These are phyloP conservation scores for Fagopyrum tataricum DNA, from an alignment of 148 eudicot genomes.

Conservation along the genomic window DNA sequence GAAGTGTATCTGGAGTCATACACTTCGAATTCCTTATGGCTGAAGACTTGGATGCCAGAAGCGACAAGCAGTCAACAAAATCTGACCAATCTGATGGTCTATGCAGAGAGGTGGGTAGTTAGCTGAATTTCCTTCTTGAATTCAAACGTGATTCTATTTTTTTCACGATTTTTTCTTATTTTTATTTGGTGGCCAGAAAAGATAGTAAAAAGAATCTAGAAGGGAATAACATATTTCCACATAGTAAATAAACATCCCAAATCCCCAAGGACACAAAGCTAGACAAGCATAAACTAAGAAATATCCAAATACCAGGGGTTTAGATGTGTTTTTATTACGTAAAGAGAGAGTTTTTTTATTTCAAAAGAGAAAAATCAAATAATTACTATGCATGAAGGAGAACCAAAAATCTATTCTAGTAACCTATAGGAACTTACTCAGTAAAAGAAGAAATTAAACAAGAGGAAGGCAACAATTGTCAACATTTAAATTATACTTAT, in stretches of 20 bases:
- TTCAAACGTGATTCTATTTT: neutral
- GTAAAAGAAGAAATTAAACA: neutral
- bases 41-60: slow-evolving; percentile 59
- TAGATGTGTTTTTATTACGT: neutral
- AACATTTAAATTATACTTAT: neutral
- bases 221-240: slow-evolving; percentile 4
- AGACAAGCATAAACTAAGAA: neutral
- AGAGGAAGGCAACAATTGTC: neutral
- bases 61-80: slow-evolving; percentile 46
- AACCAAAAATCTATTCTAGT: neutral
- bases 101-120: slow-evolving; percentile 9
- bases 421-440: neutral
- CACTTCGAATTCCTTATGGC: slow-evolving; percentile 64
- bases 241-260: neutral
- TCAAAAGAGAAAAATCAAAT: neutral
- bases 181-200: neutral
- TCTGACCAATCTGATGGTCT: slow-evolving; percentile 68
- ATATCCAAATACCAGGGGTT: neutral
- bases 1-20: slow-evolving; percentile 53
- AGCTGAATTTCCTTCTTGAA: slow-evolving; percentile 2
- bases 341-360: neutral
- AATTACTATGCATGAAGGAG: neutral
- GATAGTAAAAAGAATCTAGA: neutral
- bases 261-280: neutral
- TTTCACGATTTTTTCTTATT: neutral